phyloP scores from a whole-genome alignment of 768 basidiomycete genomes.

The Wakefieldia striispora region DNA sequence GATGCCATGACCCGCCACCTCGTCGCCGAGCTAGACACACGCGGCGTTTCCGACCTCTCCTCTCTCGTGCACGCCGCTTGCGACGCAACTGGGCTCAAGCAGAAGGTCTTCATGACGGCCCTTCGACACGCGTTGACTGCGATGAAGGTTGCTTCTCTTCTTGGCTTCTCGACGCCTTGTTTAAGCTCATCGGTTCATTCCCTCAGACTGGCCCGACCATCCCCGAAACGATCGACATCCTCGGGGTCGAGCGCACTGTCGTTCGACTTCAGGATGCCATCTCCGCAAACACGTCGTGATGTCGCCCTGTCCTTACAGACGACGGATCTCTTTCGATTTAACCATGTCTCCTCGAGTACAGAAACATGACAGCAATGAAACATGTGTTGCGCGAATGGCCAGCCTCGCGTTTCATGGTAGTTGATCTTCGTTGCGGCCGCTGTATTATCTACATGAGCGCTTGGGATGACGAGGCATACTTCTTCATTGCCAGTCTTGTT shows the following conservation, averaged over 20 bases:
- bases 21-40: background rate
- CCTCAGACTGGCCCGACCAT: conserved; percentile 43
- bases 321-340: too few species aligned
- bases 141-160: conserved; percentile 59
- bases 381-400: too few species aligned
- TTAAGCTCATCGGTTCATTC: background rate
- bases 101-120: conserved; percentile 64
- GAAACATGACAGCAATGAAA: too few species aligned
- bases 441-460: too few species aligned
- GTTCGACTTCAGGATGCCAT: conserved; percentile 18
- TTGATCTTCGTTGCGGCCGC: too few species aligned
- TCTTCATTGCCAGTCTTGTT: too few species aligned
- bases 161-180: background rate
- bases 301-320: background rate
- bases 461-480: too few species aligned
- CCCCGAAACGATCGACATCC: conserved; percentile 37
- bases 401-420: too few species aligned
- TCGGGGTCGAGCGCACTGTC: conserved; percentile 32
- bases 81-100: conserved; percentile 37
- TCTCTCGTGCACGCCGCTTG: conserved; percentile 45
- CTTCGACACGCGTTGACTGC: conserved; percentile 80
- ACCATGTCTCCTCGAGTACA: too few species aligned
- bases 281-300: background rate
- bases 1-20: conserved; percentile 4
- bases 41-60: conserved; percentile 26